These are phyloP conservation scores for Diplodia mutila DNA, from an alignment of 2,329 filamentous ascomycete genomes.

Conservation along the genomic window DNA sequence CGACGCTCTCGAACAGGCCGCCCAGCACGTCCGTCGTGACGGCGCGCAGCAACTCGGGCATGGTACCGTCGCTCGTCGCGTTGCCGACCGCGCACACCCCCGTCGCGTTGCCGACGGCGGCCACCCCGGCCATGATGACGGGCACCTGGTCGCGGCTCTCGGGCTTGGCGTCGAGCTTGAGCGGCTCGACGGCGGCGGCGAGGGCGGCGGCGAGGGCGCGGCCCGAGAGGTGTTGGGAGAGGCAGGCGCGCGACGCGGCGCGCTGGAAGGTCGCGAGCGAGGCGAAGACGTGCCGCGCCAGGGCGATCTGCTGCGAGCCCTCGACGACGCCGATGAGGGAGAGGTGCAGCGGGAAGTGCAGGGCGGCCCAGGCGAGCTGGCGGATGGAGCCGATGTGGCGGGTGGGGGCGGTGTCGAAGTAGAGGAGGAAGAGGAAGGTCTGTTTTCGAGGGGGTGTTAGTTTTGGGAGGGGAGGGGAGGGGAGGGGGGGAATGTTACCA, in stretches of 20 bases:
- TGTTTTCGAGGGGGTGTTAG: not conserved
- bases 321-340: conserved; percentile 37
- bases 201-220: conserved; percentile 22
- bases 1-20: not conserved
- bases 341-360: conserved; percentile 40
- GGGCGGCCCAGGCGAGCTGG: conserved; percentile 39
- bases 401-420: conserved; percentile 39
- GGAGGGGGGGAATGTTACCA: too few relatives aligned
- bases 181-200: conserved; percentile 24
- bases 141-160: conserved; percentile 16
- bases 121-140: conserved; percentile 24
- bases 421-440: conserved; percentile 41
- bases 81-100: conserved; percentile 26
- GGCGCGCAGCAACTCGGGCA: not conserved
- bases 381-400: conserved; percentile 40
- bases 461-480: too few relatives aligned
- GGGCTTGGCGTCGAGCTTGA: conserved; percentile 29
- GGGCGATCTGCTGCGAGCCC: conserved; percentile 32
- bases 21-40: not conserved
- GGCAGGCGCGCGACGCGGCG: not conserved
- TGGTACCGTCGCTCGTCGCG: not conserved
- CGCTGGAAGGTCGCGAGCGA: not conserved
- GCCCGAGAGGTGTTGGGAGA: conserved; percentile 25
- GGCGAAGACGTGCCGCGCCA: conserved; percentile 28
- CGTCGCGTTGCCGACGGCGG: conserved; percentile 28